Evolutionary conservation across 2,329 filamentous ascomycete genomes (phyloP).

Genomic region (Stagonosporopsis cucurbitacearum): DNA sequence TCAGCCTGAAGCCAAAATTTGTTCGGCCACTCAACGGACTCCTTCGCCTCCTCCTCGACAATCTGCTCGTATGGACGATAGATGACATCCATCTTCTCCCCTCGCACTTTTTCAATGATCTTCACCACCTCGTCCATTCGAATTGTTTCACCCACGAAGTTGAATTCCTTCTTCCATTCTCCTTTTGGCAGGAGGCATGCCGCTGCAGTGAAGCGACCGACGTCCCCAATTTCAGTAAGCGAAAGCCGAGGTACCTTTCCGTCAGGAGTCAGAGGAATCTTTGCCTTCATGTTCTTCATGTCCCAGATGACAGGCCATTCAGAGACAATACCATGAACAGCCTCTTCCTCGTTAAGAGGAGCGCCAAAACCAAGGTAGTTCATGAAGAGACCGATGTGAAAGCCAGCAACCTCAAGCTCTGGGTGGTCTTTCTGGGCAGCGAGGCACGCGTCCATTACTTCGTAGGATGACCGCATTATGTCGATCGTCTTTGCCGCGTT

Average conservation of each 20-base stretch:
- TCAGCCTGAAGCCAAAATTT: conserved; percentile 24
- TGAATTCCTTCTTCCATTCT: conserved; percentile 36
- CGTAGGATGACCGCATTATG: conserved; percentile 27
- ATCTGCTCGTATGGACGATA: conserved; percentile 24
- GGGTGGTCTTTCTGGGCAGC: conserved; percentile 15
- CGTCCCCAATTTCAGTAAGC: conserved; percentile 44
- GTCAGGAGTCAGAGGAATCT: conserved; percentile 32
- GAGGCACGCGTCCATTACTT: conserved; percentile 35
- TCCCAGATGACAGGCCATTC: conserved; percentile 22
- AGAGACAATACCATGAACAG: conserved; percentile 30
- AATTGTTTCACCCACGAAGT: conserved; percentile 43
- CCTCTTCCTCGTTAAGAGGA: conserved; percentile 17
- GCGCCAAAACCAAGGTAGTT: conserved; percentile 44
- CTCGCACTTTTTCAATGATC: conserved; percentile 29
- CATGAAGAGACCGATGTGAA: conserved; percentile 46
- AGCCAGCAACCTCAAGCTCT: conserved; percentile 40
- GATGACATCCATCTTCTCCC: conserved; percentile 27
- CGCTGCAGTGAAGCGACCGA: conserved; percentile 42
- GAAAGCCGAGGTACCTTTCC: conserved; percentile 34
- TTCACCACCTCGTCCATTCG: conserved; percentile 32
- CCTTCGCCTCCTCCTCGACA: conserved; percentile 11
- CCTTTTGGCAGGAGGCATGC: conserved; percentile 37
- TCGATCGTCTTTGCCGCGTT: conserved; percentile 27
- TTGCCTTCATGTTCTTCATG: conserved; percentile 28
- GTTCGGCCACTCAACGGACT: conserved; percentile 15